These are phyloP conservation scores for Hypoxylon sp. DNA, from an alignment of 2,329 filamentous ascomycete genomes.

Conservation along the genomic window DNA sequence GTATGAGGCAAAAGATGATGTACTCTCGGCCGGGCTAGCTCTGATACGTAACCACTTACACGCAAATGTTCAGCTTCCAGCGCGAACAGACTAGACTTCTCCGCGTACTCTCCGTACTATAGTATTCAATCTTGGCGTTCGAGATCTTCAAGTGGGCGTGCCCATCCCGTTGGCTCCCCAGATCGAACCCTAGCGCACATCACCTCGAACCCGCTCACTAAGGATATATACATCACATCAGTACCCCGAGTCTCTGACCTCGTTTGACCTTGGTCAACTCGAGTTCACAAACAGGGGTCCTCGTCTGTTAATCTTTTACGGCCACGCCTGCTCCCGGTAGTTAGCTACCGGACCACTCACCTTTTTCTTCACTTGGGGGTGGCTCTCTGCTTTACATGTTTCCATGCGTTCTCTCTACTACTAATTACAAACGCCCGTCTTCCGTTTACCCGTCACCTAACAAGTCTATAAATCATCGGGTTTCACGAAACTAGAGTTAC, in stretches of 20 bases:
- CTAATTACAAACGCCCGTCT: slow-evolving; percentile 1
- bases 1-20: slow-evolving; percentile 39
- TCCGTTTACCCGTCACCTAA: too few species aligned
- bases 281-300: slow-evolving; percentile 33
- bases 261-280: slow-evolving; percentile 25
- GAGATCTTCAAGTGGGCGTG: slow-evolving; percentile 47
- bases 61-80: slow-evolving; percentile 41
- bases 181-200: slow-evolving; percentile 49
- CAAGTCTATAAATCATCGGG: not conserved
- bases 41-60: slow-evolving; percentile 46
- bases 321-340: slow-evolving; percentile 9
- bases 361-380: slow-evolving; percentile 25
- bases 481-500: not conserved
- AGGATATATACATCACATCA: slow-evolving; percentile 44
- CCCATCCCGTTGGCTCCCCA: slow-evolving; percentile 49
- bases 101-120: slow-evolving; percentile 19
- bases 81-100: slow-evolving; percentile 31
- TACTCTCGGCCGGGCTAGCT: slow-evolving; percentile 38
- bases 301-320: slow-evolving; percentile 11
- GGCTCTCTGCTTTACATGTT: slow-evolving; percentile 35
- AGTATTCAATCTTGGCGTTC: slow-evolving; percentile 28
- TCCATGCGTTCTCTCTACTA: slow-evolving; percentile 4
- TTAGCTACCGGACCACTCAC: slow-evolving; percentile 21
- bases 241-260: slow-evolving; percentile 38
- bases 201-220: slow-evolving; percentile 29